Conservation (phyloP, 805 yeast genomes). For the Metschnikowia santaceciliae region DNA sequence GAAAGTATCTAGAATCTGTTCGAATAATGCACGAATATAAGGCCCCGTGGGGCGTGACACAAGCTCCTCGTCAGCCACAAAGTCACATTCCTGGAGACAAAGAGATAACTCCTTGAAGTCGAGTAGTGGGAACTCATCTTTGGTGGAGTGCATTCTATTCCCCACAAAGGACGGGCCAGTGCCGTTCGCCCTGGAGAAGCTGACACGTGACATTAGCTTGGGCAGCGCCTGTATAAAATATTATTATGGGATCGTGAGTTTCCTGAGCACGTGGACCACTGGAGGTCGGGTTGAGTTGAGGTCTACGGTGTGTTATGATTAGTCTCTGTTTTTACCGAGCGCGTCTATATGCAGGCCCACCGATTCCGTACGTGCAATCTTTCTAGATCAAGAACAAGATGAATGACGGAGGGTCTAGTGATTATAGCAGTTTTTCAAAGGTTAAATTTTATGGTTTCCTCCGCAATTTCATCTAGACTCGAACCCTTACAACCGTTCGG, state of each 20-base stretch:
- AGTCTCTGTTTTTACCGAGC: conserved; percentile 3
- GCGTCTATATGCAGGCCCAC: neutral
- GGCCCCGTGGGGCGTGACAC: conserved; percentile 54
- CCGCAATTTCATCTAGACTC: neutral
- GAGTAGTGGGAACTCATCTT: conserved; percentile 58
- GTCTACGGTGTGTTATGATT: conserved; percentile 2
- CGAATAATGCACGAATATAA: conserved; percentile 51
- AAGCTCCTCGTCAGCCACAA: conserved; percentile 57
- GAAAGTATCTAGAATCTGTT: conserved; percentile 59
- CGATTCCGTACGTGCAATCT: too few relatives aligned
- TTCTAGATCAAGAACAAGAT: neutral
- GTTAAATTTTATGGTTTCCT: too few relatives aligned
- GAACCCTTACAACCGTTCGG: conserved; percentile 64
- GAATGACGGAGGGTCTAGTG: too few relatives aligned
- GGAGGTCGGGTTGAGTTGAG: neutral
- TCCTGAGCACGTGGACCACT: neutral
- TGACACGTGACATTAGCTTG: conserved; percentile 8
- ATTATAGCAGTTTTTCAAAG: too few relatives aligned
- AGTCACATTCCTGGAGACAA: conserved; percentile 59
- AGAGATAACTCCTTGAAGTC: conserved; percentile 55
- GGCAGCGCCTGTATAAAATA: neutral
- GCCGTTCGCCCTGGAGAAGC: conserved; percentile 6
- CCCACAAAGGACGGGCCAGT: conserved; percentile 1
- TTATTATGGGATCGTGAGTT: neutral
- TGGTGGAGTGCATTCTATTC: conserved; percentile 4